Evolutionary conservation across 2,329 filamentous ascomycete genomes (phyloP).

Genomic region (Graphiopsis chlorocephala): DNA sequence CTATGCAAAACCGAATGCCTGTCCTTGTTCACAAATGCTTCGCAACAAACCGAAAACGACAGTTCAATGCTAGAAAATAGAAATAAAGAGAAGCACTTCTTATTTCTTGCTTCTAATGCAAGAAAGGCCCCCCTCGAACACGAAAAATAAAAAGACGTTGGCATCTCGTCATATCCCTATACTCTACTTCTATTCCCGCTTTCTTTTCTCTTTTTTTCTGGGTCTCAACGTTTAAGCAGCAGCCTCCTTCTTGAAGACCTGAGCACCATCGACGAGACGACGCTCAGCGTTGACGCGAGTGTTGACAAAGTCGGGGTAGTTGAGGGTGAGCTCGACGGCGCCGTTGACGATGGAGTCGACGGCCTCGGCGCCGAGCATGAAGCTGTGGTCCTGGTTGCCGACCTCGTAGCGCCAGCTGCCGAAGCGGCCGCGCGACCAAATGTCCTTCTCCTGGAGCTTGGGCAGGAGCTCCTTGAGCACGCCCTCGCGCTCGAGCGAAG

Average conservation of each 20-base stretch:
- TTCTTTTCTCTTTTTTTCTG: background rate
- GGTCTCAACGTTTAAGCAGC: background rate
- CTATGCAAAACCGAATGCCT: background rate
- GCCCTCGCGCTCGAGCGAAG: slow-evolving; percentile 89
- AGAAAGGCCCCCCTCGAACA: background rate
- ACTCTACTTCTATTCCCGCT: background rate
- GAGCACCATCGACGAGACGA: slow-evolving; percentile 60
- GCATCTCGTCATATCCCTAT: background rate
- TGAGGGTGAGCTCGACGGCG: slow-evolving; percentile 85
- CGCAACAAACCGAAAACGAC: background rate
- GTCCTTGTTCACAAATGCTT: background rate
- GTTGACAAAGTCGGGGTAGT: slow-evolving; percentile 97
- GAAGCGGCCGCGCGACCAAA: slow-evolving; percentile 94
- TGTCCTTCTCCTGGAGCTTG: slow-evolving; percentile 85
- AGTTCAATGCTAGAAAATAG: background rate
- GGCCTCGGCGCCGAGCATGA: slow-evolving; percentile 95
- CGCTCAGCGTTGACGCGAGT: slow-evolving; percentile 65
- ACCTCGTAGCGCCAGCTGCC: slow-evolving; percentile 98
- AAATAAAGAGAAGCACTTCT: background rate
- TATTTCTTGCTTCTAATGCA: background rate
- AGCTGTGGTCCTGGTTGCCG: slow-evolving; percentile 95
- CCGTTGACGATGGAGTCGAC: slow-evolving; percentile 87
- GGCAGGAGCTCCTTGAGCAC: slow-evolving; percentile 90
- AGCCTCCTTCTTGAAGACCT: slow-evolving; percentile 50
- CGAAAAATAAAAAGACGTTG: background rate